Evolutionary conservation across 2,329 filamentous ascomycete genomes (phyloP).

Genomic region (Allantophomopsis lycopodina): DNA sequence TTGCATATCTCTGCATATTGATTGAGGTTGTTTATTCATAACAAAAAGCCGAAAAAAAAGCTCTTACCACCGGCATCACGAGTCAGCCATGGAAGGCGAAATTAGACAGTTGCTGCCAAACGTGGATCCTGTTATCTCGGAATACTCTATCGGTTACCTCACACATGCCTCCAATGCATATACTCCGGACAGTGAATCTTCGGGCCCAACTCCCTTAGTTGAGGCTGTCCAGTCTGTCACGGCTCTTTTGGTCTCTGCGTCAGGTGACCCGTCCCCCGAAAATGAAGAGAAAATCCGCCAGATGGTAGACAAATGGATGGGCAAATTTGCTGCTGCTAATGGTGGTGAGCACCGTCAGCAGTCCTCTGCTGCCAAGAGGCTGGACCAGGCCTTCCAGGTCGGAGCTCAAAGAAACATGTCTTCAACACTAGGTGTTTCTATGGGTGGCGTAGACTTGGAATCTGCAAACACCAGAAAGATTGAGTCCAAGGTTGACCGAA

Average conservation of each 20-base stretch:
- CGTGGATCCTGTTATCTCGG: slow-evolving; percentile 77
- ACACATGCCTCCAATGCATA: slow-evolving; percentile 83
- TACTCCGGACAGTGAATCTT: slow-evolving; percentile 57
- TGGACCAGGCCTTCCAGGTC: slow-evolving; percentile 92
- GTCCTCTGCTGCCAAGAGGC: slow-evolving; percentile 65
- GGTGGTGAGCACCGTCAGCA: slow-evolving; percentile 56
- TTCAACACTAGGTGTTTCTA: slow-evolving; percentile 79
- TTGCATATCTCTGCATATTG: too few species aligned
- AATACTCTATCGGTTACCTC: slow-evolving; percentile 90
- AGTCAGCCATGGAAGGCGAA: slow-evolving; percentile 64
- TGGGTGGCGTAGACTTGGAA: slow-evolving; percentile 78
- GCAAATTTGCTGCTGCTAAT: slow-evolving; percentile 62
- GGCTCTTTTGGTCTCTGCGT: slow-evolving; percentile 87
- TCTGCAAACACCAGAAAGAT: slow-evolving; percentile 88
- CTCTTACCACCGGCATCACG: too few species aligned
- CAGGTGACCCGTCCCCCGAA: slow-evolving; percentile 59
- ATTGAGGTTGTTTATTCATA: too few species aligned
- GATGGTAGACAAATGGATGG: slow-evolving; percentile 82
- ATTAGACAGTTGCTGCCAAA: slow-evolving; percentile 73
- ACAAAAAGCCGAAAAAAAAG: too few species aligned
- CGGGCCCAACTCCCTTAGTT: slow-evolving; percentile 59
- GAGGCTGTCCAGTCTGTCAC: slow-evolving; percentile 78
- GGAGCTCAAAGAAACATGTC: slow-evolving; percentile 92
- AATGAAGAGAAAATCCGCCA: slow-evolving; percentile 68
- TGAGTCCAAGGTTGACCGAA: slow-evolving; percentile 92